Conservation (phyloP, 768 basidiomycete genomes). For the Phaffia tasmanica region DNA sequence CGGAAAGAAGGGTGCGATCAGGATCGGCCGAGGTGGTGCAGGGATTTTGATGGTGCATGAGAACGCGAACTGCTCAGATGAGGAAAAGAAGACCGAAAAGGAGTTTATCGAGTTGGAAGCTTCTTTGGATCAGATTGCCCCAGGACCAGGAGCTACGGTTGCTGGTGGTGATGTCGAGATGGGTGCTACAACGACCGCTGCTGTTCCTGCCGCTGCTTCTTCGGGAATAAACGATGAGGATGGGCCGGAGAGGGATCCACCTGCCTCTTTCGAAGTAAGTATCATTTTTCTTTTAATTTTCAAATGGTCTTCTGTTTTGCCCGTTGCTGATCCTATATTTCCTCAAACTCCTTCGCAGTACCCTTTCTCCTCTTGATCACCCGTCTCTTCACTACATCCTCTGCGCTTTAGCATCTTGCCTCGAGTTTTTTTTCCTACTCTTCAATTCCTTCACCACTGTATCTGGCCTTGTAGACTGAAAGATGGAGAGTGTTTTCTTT, state of each 20-base stretch:
- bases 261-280: slow-evolving; percentile 72
- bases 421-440: no score
- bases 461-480: no score
- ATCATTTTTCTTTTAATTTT: not conserved
- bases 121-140: slow-evolving; percentile 10
- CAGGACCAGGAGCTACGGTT: slow-evolving; percentile 8
- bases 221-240: slow-evolving; percentile 18
- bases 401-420: no score
- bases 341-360: no score
- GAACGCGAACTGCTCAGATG: slow-evolving; percentile 34
- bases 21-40: slow-evolving; percentile 54
- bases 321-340: no score
- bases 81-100: slow-evolving; percentile 44
- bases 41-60: slow-evolving; percentile 79
- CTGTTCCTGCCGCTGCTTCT: not conserved
- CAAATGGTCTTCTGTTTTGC: no score
- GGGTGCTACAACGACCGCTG: slow-evolving; percentile 12
- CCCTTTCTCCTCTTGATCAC: no score
- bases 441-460: no score
- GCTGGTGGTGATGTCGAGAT: slow-evolving; percentile 18
- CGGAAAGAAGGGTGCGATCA: slow-evolving; percentile 15
- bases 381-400: no score
- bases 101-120: slow-evolving; percentile 57
- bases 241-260: slow-evolving; percentile 43
- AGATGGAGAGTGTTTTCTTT: no score